A percentile compares a stretch with the other conserved stretches of the same genome.
Evolutionary conservation across 441 rosid species (phyloP).

Genomic region (Erysimum pusillum): DNA sequence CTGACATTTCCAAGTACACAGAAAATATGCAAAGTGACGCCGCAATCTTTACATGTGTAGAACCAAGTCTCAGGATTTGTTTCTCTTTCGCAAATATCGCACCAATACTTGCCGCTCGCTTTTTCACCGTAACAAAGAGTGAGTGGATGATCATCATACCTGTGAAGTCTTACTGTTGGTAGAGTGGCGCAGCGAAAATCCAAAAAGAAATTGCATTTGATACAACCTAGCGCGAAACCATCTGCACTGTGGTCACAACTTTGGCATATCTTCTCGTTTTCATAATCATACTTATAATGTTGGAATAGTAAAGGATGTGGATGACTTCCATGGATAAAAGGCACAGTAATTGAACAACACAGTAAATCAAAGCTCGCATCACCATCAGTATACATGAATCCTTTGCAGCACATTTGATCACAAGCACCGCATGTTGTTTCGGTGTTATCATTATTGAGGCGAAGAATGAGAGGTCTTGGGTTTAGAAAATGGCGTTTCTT

Average conservation of each 20-base stretch:
- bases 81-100: not conserved
- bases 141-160: conserved; percentile 17
- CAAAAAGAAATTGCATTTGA: conserved; percentile 4
- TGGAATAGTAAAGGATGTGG: conserved; percentile 10
- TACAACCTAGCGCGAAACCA: not conserved
- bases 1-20: not conserved
- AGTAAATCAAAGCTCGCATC: not conserved
- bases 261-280: not conserved
- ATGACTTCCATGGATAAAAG: conserved; percentile 27
- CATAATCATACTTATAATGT: not conserved
- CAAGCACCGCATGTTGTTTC: no score
- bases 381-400: conserved; percentile 12
- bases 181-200: conserved; percentile 20
- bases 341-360: not conserved
- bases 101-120: not conserved
- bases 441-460: not conserved
- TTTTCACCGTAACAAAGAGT: not conserved
- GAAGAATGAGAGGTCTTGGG: not conserved
- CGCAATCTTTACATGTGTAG: not conserved
- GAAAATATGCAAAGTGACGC: not conserved
- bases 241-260: not conserved
- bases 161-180: not conserved
- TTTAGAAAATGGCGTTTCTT: conserved; percentile 6
- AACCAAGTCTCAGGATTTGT: conserved; percentile 3
- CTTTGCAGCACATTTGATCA: no score